Evolutionary conservation across 106 monocot species (phyloP).

Genomic region (Dioscorea dumetorum): DNA sequence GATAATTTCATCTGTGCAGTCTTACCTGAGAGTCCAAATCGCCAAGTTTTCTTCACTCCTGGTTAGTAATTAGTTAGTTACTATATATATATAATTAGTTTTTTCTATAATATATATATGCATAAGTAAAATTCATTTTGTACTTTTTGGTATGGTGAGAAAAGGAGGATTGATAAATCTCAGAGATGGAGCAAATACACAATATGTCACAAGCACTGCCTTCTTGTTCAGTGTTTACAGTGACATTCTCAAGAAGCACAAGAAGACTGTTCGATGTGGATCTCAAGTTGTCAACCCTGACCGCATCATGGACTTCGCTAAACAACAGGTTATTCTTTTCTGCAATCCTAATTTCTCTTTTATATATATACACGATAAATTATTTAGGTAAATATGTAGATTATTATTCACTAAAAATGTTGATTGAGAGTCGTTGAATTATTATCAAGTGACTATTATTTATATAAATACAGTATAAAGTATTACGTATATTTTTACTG

Average conservation of each 20-base stretch:
- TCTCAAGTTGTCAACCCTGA: slow-evolving; percentile 32
- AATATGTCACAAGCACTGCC: slow-evolving; percentile 73
- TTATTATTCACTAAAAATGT: too few species aligned
- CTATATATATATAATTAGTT: too few species aligned
- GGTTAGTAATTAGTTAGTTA: slow-evolving; percentile 35
- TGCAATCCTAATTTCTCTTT: too few species aligned
- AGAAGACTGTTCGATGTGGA: slow-evolving; percentile 61
- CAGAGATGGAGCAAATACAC: slow-evolving; percentile 89
- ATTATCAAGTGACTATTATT: too few species aligned
- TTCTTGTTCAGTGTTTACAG: slow-evolving; percentile 67
- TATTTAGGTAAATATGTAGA: too few species aligned
- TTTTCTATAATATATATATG: too few species aligned
- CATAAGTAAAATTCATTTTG: too few species aligned
- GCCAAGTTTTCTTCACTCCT: slow-evolving; percentile 60
- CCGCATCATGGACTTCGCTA: slow-evolving; percentile 63
- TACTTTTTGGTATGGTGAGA: too few species aligned
- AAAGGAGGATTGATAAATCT: slow-evolving; percentile 79
- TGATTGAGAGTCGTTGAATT: too few species aligned
- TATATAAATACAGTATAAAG: too few species aligned
- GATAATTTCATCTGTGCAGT: slow-evolving; percentile 85
- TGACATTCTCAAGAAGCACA: slow-evolving; percentile 43
- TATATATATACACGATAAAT: too few species aligned
- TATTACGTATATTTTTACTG: too few species aligned
- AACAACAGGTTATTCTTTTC: slow-evolving; percentile 55
- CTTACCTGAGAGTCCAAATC: slow-evolving; percentile 69